Evolutionary conservation across 306 rosid species (phyloP), one percentile per base, ranked within the genome.

Genomic region (Castanospermum australe): DNA sequence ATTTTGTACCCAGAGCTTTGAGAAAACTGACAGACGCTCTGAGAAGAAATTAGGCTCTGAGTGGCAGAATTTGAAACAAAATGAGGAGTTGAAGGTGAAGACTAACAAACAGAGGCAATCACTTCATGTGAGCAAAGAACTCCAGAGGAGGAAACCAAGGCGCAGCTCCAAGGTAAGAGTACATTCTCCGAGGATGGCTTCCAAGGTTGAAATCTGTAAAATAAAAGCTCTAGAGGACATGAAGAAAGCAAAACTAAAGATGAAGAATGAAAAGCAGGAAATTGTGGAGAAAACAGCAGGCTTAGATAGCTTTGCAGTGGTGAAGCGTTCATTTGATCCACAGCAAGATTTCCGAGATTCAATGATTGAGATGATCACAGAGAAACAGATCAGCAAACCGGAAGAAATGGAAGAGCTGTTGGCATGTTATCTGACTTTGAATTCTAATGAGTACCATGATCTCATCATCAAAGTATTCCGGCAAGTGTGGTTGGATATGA

Each of bases 311-410:
- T 90, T 88, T 76, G 99, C 98, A 0, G 96, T 95, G 55, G 97
- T 91, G 67, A 95, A 95, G 82, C 85, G 89, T 57, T 93, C 99
- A 0, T 70, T 74, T 20, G 86, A 95, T 33, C 99, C 97, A 15
- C 93, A 86, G 28, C 73, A 89, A 81, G 99, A 95, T 80, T 95
- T 95, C 83, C 89, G 89, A 84, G 98, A 95, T 11, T 95, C 99
- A 55, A 95, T 95, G 97, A 83, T 93, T 45, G 99, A 95, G 87
- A 95, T 95, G 99, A 91, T 95, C 61, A 84, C 21, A 71, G 96
- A 91, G 92, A 93, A 87, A 77, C 79, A 87, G 81, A 86, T 93
- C 39, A 85, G 84, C 30, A 55, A 69, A 79, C 86, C 97, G 15
- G 96, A 93, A 39, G 94, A 95, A 76, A 87, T 95, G 85, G 97